Percentiles rank a stretch among this genome's conserved stretches.
Conservation (phyloP, 345 rosid species). For the Eucalyptus dawsonii region DNA sequence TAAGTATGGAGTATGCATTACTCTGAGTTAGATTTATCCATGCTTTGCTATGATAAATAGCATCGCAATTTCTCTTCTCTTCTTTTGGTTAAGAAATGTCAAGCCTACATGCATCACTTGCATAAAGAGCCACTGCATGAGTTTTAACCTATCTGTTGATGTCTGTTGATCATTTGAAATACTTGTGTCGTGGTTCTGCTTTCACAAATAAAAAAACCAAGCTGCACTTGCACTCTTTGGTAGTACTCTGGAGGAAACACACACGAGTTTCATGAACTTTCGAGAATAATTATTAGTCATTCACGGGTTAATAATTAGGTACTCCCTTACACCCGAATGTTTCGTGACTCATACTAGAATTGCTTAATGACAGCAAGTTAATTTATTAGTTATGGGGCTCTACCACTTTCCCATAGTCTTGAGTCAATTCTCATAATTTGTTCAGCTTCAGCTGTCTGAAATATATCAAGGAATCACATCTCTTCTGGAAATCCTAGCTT, state of each 20-base stretch:
- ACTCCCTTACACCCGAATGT: neutral
- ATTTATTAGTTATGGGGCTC: neutral
- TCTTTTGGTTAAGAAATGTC: neutral
- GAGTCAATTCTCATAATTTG: neutral
- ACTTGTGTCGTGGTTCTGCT: neutral
- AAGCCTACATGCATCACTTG: neutral
- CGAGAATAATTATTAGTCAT: neutral
- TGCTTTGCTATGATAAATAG: neutral
- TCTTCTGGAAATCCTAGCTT: neutral
- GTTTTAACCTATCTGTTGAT: neutral
- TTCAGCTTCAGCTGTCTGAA: neutral
- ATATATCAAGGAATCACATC: neutral
- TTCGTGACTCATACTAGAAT: neutral
- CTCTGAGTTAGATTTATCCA: neutral
- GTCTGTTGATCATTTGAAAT: neutral
- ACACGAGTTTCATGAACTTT: neutral
- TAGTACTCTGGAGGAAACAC: neutral
- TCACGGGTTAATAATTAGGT: neutral
- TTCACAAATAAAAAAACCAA: neutral
- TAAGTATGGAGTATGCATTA: neutral
- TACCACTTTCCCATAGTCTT: neutral
- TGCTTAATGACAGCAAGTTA: neutral
- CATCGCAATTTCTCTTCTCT: neutral
- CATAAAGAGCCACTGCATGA: neutral
- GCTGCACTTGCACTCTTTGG: neutral